Evolutionary conservation across 2,329 filamentous ascomycete species (phyloP), one percentile per base, ranked within the genome.

Genomic region (Cladophialophora psammophila): DNA sequence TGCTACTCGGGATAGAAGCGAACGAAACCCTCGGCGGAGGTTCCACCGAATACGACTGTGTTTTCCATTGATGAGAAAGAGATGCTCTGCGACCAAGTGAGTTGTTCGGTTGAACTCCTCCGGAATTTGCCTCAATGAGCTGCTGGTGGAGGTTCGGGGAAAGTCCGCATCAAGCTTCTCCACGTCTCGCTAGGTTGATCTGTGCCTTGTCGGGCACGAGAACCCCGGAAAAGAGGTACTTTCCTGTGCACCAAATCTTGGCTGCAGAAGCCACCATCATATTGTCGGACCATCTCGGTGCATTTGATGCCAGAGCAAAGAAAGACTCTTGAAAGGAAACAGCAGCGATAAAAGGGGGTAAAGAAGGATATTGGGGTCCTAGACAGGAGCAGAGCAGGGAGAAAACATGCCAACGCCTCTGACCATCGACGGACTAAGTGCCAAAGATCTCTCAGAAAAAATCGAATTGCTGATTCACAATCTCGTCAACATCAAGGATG

Each of bases 401-500:
- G 31, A 26, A 31, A 40, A 15, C 26, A 71, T 71, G 69, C 69
- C 69, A n/a, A 63, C 69, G 20, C 64, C 60, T 18, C 48, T 71
- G 38, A 61, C 50, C 13, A 53, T 72, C 35, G 67, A 64, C 32
- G 67, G 67, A 6, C 59, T 69, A 32, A 69, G 35, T 13, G 67
- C 70, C 65, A 55, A 26, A 42, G 65, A 82, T 52, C 80, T 87
- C 61, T 84, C 85, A 72, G 73, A 76, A n/a, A 78, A 86, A 66
- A 88, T 94, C 75, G 82, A 86, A 45, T 82, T 87, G 18, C 83
- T 94, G 66, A 93, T 92, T 72, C 79, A 90, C 75, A 91, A 91
- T 74, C 83, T 94, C 50, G 85, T 94, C 76, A 91, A 91, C 78
- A 93, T 94, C 79, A 87, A 88, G 74, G 91, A 94, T 80, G 85